Evolutionary conservation across 2,329 filamentous ascomycete genomes (phyloP).

Genomic region (Lachnellula suecica): DNA sequence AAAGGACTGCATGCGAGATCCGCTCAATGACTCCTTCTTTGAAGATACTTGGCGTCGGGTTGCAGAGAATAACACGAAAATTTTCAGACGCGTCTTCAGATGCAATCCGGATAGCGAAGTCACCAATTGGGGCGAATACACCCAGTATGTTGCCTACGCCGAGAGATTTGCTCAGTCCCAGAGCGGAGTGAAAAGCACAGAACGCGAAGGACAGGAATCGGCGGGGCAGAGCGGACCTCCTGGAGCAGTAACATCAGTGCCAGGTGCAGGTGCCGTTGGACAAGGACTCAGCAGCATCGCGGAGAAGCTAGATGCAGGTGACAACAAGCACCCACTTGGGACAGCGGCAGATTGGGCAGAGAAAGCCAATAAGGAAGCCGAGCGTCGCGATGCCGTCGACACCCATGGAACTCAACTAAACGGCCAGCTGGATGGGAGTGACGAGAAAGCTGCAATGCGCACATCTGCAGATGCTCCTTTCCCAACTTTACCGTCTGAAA

Average conservation of each 20-base stretch:
- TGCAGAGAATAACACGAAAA: slow-evolving; percentile 91
- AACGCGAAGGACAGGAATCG: slow-evolving; percentile 31
- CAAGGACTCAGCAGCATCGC: slow-evolving; percentile 21
- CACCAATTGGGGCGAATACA: slow-evolving; percentile 86
- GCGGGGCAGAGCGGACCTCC: slow-evolving; percentile 32
- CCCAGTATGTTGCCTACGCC: slow-evolving; percentile 58
- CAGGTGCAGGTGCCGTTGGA: slow-evolving; percentile 11
- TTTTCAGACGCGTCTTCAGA: slow-evolving; percentile 90
- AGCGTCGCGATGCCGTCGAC: slow-evolving; percentile 15
- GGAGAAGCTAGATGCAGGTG: slow-evolving; percentile 24
- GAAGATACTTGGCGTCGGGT: slow-evolving; percentile 84
- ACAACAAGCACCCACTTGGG: slow-evolving; percentile 22
- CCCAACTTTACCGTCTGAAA: slow-evolving; percentile 42
- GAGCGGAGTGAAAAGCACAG: slow-evolving; percentile 32
- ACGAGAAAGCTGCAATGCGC: slow-evolving; percentile 23
- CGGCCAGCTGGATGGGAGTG: slow-evolving; percentile 22
- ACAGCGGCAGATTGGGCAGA: slow-evolving; percentile 29
- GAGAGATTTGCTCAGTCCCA: slow-evolving; percentile 64
- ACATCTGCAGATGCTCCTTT: slow-evolving; percentile 38
- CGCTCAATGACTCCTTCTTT: slow-evolving; percentile 77
- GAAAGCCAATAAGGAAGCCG: slow-evolving; percentile 19
- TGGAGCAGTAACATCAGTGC: slow-evolving; percentile 15
- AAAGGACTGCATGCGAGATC: slow-evolving; percentile 93
- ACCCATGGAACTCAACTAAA: slow-evolving; percentile 16
- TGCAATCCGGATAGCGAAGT: slow-evolving; percentile 98